Percentiles rank a stretch among this genome's conserved stretches.
Evolutionary conservation across 1,139 yeast species (phyloP).

Genomic region (Starmera stellimalicola): DNA sequence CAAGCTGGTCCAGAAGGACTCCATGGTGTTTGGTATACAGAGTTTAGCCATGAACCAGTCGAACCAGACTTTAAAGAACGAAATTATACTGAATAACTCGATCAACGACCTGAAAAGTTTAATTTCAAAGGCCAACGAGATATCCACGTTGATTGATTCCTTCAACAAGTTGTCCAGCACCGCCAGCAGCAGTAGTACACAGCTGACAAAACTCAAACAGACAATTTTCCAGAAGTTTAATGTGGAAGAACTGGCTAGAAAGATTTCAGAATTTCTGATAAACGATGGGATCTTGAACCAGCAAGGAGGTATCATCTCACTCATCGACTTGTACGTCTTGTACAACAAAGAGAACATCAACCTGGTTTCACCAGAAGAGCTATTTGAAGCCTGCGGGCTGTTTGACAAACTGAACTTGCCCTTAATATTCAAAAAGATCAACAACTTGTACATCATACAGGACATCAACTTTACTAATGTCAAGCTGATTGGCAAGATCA

Average conservation of each 20-base stretch:
- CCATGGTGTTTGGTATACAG: constrained; percentile 44
- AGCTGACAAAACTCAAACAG: constrained; percentile 16
- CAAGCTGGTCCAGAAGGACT: constrained; percentile 4
- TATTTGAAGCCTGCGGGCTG: constrained; percentile 39
- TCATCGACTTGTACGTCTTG: constrained; percentile 50
- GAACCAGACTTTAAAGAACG: constrained; percentile 48
- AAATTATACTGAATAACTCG: constrained; percentile 55
- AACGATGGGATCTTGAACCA: constrained; percentile 32
- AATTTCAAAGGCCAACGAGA: constrained; percentile 70
- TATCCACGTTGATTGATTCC: constrained; percentile 48
- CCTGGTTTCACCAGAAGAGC: constrained; percentile 48
- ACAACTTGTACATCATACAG: constrained; percentile 37
- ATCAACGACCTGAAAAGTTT: constrained; percentile 70
- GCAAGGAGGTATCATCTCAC: constrained; percentile 48
- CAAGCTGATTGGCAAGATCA: constrained; percentile 22
- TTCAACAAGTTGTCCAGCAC: constrained; percentile 22
- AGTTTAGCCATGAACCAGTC: constrained; percentile 59
- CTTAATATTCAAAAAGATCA: constrained; percentile 29
- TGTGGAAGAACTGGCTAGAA: constrained; percentile 36
- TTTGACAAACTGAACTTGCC: constrained; percentile 39
- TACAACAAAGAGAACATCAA: constrained; percentile 56
- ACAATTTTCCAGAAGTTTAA: constrained; percentile 11
- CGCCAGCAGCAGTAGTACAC: not conserved
- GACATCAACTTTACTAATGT: constrained; percentile 19
- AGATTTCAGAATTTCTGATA: constrained; percentile 45